Conservation (phyloP, 1,284 basidiomycete genomes). For the Naganishia albida region DNA sequence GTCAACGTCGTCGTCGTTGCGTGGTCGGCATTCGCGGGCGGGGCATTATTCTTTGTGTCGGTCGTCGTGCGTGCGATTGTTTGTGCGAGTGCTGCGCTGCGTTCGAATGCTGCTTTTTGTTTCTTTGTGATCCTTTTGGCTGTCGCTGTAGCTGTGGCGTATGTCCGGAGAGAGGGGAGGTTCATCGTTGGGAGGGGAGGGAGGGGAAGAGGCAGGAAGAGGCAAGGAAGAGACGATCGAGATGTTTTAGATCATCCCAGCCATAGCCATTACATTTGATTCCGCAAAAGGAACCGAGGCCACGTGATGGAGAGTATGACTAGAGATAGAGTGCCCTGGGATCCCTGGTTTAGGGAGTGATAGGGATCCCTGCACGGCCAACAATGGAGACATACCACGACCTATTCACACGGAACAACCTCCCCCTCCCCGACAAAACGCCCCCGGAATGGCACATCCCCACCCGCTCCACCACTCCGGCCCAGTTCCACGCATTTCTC, state of each 20-base stretch:
- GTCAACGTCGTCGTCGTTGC: not conserved
- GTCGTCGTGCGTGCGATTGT: not conserved
- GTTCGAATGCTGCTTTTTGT: conserved; percentile 21
- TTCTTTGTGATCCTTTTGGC: conserved; percentile 10
- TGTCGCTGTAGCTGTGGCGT: not conserved
- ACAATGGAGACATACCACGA: conserved; percentile 6
- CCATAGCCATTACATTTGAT: too few species aligned
- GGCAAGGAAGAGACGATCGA: too few species aligned
- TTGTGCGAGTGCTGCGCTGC: conserved; percentile 8
- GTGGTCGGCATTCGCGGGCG: not conserved
- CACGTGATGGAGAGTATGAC: too few species aligned
- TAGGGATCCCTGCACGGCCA: too few species aligned
- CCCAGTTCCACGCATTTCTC: not conserved
- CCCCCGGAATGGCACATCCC: not conserved
- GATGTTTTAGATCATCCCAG: too few species aligned
- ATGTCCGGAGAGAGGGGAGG: not conserved
- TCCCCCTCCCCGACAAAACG: conserved; percentile 14
- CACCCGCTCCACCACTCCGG: not conserved
- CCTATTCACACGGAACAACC: conserved; percentile 11
- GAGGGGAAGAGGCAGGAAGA: too few species aligned
- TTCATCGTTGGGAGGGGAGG: too few species aligned
- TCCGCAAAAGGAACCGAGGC: too few species aligned
- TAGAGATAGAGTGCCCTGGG: too few species aligned
- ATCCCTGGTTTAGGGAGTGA: too few species aligned
- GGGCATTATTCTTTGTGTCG: not conserved